Conservation (phyloP, 2,329 filamentous ascomycete species). For the Ophiostoma quercus region DNA sequence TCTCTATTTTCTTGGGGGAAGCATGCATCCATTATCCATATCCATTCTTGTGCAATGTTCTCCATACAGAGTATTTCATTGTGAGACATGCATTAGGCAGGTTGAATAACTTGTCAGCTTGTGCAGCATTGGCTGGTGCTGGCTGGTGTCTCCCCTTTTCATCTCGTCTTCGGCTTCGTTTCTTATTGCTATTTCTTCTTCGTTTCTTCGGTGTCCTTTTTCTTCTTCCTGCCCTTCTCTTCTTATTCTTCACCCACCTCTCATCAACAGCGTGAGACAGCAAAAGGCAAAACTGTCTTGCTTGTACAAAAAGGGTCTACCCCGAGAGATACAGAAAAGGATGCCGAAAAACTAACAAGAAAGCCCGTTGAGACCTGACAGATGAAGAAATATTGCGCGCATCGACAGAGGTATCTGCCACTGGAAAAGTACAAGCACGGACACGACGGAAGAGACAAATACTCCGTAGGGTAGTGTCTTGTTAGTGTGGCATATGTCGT, state of each 20-base stretch:
- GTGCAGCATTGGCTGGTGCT: neutral
- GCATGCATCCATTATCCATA: neutral
- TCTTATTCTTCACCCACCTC: neutral
- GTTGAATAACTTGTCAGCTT: neutral
- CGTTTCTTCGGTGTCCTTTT: neutral
- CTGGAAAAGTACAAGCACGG: neutral
- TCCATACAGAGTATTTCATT: neutral
- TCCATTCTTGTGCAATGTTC: no score
- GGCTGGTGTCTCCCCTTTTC: conserved; percentile 2
- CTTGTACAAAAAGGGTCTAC: neutral
- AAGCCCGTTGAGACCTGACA: neutral
- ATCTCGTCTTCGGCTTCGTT: neutral
- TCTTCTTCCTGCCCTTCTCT: neutral
- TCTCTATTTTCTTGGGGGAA: neutral
- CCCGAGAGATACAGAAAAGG: neutral
- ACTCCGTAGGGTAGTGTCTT: conserved; percentile 1
- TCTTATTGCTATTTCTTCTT: neutral
- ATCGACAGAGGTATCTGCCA: neutral
- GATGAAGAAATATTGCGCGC: conserved; percentile 13
- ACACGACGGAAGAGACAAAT: conserved; percentile 7
- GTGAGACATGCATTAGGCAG: conserved; percentile 7
- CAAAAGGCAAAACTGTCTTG: neutral
- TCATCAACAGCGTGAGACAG: neutral
- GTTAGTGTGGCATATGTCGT: neutral
- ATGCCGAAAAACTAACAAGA: neutral